Base-by-base conservation (phyloP, 768 basidiomycete genomes). In the Tylopilus rubrobrunneus region DNA sequence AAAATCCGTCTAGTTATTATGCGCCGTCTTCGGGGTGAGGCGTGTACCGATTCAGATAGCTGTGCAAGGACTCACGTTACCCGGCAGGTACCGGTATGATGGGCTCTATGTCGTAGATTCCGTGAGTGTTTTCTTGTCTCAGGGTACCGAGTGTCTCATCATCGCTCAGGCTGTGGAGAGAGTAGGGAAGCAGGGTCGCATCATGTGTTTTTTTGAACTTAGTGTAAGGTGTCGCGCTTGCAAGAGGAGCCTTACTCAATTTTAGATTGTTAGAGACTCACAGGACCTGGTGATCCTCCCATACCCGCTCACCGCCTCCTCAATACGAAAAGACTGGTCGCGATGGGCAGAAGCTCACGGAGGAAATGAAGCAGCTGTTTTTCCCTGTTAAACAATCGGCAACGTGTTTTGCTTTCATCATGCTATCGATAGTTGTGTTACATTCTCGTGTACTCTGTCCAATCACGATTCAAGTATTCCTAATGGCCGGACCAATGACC, bases 191-290 rank as follows among this genome's bases (percentile, higher is more conserved):
- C 46, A 45, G 36, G 62, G 65, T 2, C 58, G 14, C 45, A 1
- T 37, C 0, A 70, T 70, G 70, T 71, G 71, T 28, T 66, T 62
- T 40, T 72, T 72, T 17, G 53, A 56, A 34, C 61, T 70, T 8
- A 59, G 49, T 55, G 69, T 72, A 48, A 45, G 56, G 14, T 33
- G 12, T 41, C 17, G 7, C 9, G 1, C 45, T 36, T 23, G 1
- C 6, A 12, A 19, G 12, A 9, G 4, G n/a, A 11, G 23, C 21
- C 6, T 31, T 5, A 4, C 57, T 64, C 2, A 45, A 14, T 21
- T 27, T 10, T 31, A n/a, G 15, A 34, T 19, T 19, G 11, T 14
- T 11, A 70, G 69, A 62, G 70, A 39, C 25, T 68, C 15, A 25
- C 33, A 10, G 69, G 70, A 19, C 57, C 55, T 2, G 70, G 55